phyloP scores from a whole-genome alignment of 495 filamentous ascomycete genomes.

The Hyaloscypha variabilis region DNA sequence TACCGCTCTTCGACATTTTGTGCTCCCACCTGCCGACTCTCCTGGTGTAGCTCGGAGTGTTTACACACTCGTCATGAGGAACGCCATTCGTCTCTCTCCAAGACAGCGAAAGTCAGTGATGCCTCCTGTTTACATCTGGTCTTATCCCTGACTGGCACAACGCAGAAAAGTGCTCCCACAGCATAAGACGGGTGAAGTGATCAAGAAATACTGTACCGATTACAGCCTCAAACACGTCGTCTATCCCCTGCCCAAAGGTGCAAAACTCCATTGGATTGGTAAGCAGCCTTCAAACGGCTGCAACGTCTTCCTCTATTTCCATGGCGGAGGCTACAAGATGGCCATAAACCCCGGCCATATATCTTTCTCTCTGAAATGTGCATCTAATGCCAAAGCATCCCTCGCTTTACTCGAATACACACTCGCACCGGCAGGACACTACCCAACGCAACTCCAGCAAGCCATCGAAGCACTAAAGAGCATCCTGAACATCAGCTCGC shows the following conservation, averaged over 20 bases:
- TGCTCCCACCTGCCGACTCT: conserved; percentile 18
- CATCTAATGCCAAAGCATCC: not conserved
- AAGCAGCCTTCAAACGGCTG: not conserved
- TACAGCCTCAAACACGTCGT: conserved; percentile 5
- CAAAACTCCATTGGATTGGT: conserved; percentile 17
- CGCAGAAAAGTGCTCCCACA: not conserved
- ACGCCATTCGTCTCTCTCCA: not conserved
- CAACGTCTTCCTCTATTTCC: conserved; percentile 19
- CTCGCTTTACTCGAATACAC: conserved; percentile 63
- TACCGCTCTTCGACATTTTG: conserved; percentile 10
- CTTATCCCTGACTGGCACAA: not conserved
- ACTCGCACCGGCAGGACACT: conserved; percentile 67
- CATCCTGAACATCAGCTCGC: conserved; percentile 52
- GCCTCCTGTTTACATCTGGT: not conserved
- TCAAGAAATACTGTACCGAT: conserved; percentile 7
- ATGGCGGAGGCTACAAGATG: conserved; percentile 19
- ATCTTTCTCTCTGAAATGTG: conserved; percentile 7
- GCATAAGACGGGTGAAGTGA: not conserved
- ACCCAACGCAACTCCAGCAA: conserved; percentile 68
- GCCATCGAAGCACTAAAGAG: conserved; percentile 64
- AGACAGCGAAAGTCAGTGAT: not conserved
- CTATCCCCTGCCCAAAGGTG: not conserved
- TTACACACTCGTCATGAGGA: conserved; percentile 1
- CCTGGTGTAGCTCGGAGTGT: conserved; percentile 36
- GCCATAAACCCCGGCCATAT: not conserved